Evolutionary conservation across 2,329 filamentous ascomycete species (phyloP).

Genomic region (Venturia effusa): DNA sequence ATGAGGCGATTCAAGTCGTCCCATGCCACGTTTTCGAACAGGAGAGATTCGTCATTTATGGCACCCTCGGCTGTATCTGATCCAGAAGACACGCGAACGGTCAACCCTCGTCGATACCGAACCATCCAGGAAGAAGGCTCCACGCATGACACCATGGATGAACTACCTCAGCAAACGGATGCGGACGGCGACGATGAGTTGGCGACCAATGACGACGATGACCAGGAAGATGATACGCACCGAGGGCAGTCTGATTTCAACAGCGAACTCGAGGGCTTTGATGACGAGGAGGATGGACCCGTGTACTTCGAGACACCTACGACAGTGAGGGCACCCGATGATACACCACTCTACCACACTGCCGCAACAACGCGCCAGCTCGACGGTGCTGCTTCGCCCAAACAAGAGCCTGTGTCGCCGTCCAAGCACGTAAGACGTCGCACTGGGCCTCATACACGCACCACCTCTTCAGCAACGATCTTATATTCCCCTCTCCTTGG

Average conservation of each 20-base stretch:
- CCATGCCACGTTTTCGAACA: conserved; percentile 15
- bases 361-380: conserved; percentile 3
- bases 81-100: conserved; percentile 35
- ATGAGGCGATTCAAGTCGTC: conserved; percentile 40
- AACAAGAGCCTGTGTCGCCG: neutral
- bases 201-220: conserved; percentile 67
- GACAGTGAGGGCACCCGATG: conserved; percentile 18
- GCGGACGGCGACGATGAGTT: conserved; percentile 85
- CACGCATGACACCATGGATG: conserved; percentile 21
- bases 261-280: conserved; percentile 20
- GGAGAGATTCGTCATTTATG: conserved; percentile 14
- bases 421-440: neutral
- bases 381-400: neutral
- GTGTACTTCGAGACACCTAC: conserved; percentile 23
- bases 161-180: conserved; percentile 55
- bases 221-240: conserved; percentile 26
- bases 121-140: conserved; percentile 32
- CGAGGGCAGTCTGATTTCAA: neutral
- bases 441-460: conserved; percentile 51
- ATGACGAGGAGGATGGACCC: conserved; percentile 24
- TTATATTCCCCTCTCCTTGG: conserved; percentile 62
- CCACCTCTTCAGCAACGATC: conserved; percentile 72
- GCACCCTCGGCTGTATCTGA: conserved; percentile 48
- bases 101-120: conserved; percentile 20
- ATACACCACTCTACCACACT: conserved; percentile 16